A percentile compares a stretch with the other conserved stretches of the same genome.
Evolutionary conservation across 2,329 filamentous ascomycete species (phyloP).

Genomic region (Colletotrichum kahawae): DNA sequence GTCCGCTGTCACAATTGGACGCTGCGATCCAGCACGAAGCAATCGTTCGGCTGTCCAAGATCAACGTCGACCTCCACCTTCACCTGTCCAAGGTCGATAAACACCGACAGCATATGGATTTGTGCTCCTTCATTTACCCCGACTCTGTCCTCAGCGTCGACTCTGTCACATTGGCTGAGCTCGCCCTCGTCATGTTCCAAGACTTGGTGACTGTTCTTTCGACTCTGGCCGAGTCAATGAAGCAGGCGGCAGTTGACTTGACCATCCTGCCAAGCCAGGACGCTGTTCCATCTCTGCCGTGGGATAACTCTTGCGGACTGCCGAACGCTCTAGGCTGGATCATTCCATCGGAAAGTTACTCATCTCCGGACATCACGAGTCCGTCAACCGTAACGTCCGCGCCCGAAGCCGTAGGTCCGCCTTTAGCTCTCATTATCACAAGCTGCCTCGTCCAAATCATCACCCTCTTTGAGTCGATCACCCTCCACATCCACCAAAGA

Average conservation of each 20-base stretch:
- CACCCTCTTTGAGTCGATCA: slow-evolving; percentile 27
- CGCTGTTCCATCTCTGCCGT: background rate
- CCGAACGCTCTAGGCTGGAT: background rate
- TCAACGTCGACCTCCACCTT: slow-evolving; percentile 27
- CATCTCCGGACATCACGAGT: background rate
- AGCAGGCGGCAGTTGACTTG: background rate
- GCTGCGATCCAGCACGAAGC: background rate
- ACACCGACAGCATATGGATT: background rate
- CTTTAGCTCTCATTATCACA: slow-evolving; percentile 32
- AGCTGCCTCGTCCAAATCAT: slow-evolving; percentile 34
- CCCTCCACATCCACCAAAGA: slow-evolving; percentile 25
- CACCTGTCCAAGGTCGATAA: background rate
- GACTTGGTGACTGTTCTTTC: background rate
- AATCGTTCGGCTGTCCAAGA: slow-evolving; percentile 19
- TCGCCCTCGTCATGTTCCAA: background rate
- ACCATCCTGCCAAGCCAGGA: background rate
- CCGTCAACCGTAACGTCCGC: background rate
- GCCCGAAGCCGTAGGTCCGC: slow-evolving; percentile 24
- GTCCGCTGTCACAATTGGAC: background rate
- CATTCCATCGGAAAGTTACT: background rate
- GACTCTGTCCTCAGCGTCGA: background rate
- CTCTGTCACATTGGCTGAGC: background rate
- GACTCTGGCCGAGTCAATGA: background rate
- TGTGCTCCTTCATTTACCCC: background rate
- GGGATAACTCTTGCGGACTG: background rate